A percentile compares a stretch with the other conserved stretches of the same genome.
These are phyloP conservation scores for Venturia pyrina DNA, from an alignment of 2,329 filamentous ascomycete species.

Conservation along the genomic window DNA sequence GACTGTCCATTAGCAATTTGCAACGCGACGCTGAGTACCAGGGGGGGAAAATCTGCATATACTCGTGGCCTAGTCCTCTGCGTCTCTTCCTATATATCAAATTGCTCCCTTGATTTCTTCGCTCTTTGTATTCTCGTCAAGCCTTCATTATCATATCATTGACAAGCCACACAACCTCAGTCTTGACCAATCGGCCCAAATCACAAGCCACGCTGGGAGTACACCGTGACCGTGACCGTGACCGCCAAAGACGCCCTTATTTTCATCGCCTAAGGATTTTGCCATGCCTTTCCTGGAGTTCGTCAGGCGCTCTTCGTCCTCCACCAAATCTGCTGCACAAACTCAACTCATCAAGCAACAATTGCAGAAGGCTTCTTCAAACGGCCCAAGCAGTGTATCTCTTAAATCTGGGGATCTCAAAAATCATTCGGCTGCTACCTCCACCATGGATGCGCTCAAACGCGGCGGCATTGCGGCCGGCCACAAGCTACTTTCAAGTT, in stretches of 20 bases:
- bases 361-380: neutral
- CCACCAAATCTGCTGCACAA: neutral
- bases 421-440: neutral
- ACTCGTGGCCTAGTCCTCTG: neutral
- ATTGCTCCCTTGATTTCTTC: neutral
- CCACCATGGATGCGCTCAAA: conserved; percentile 10
- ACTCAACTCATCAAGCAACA: neutral
- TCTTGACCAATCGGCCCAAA: neutral
- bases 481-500: neutral
- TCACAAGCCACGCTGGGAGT: conserved; percentile 1
- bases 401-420: neutral
- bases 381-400: conserved; percentile 8
- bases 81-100: neutral
- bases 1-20: neutral
- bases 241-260: too few species aligned
- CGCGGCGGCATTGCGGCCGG: conserved; percentile 4
- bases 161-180: neutral
- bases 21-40: neutral
- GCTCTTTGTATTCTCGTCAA: neutral
- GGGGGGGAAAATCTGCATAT: neutral
- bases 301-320: neutral
- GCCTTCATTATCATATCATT: neutral
- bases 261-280: too few species aligned
- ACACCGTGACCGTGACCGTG: too few species aligned
- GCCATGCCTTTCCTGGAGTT: conserved; percentile 5